phyloP scores from a whole-genome alignment of 2,329 filamentous ascomycete genomes.

The Talaromyces sp. region DNA sequence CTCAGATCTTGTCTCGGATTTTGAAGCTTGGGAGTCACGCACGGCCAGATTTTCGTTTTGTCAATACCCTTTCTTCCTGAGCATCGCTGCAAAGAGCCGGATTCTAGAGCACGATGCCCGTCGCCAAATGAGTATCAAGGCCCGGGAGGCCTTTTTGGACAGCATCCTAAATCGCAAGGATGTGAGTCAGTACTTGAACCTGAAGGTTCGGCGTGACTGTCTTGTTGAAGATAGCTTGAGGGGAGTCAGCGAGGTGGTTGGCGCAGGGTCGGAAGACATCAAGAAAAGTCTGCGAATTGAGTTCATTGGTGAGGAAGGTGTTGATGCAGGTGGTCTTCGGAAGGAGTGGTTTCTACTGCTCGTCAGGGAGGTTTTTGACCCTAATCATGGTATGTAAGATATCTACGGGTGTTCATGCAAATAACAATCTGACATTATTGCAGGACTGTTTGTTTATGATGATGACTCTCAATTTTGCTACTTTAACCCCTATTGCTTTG shows the following conservation, averaged over 20 bases:
- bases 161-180: constrained; percentile 73
- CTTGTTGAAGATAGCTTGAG: constrained; percentile 84
- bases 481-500: constrained; percentile 86
- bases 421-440: neutral
- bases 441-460: constrained; percentile 88
- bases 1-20: constrained; percentile 79
- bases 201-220: constrained; percentile 78
- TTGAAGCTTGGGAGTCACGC: constrained; percentile 79
- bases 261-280: constrained; percentile 75
- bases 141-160: constrained; percentile 85
- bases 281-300: constrained; percentile 86
- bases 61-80: constrained; percentile 87
- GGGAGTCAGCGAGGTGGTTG: constrained; percentile 79
- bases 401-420: neutral
- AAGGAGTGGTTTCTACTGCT: constrained; percentile 95
- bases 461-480: constrained; percentile 89
- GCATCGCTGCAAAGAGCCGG: constrained; percentile 87
- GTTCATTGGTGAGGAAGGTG: constrained; percentile 83
- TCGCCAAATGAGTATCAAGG: constrained; percentile 84
- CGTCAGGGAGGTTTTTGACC: constrained; percentile 85
- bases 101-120: constrained; percentile 85
- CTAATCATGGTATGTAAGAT: constrained; percentile 68
- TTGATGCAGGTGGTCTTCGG: constrained; percentile 82
- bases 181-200: constrained; percentile 71
- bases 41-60: constrained; percentile 79